Evolutionary conservation across 139 green algal species (phyloP).

Genomic region (Deuterostichococcus epilithicus): DNA sequence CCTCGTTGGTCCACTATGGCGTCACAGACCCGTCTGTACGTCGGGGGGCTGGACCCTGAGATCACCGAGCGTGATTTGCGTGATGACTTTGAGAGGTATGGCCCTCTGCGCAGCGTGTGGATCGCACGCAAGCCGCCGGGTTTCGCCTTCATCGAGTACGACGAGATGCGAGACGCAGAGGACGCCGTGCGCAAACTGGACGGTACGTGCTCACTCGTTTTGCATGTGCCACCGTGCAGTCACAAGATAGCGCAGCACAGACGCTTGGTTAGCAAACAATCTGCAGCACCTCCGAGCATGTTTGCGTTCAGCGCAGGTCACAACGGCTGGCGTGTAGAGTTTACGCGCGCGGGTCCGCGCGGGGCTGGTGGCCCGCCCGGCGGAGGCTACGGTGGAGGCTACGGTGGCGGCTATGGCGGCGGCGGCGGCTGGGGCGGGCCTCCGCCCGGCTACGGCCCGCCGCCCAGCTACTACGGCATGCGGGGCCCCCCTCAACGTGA

Average conservation of each 20-base stretch:
- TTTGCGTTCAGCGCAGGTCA: slow-evolving; percentile 4
- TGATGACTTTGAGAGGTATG: slow-evolving; percentile 35
- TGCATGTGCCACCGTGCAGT: too few relatives aligned
- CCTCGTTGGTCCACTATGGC: too few relatives aligned
- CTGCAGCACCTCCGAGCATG: not conserved
- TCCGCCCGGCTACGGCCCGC: slow-evolving; percentile 4
- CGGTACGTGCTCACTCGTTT: too few relatives aligned
- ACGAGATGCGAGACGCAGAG: slow-evolving; percentile 45
- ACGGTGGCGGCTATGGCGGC: slow-evolving; percentile 9
- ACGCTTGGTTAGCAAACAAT: not conserved
- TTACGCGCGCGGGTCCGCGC: slow-evolving; percentile 11
- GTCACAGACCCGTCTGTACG: not conserved
- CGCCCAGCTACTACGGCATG: not conserved
- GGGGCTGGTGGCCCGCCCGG: slow-evolving; percentile 1
- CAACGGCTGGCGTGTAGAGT: slow-evolving; percentile 28
- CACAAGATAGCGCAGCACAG: not conserved
- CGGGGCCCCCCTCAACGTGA: not conserved
- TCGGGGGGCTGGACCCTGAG: not conserved
- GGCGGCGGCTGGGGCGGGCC: slow-evolving; percentile 6
- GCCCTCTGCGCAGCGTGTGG: slow-evolving; percentile 43
- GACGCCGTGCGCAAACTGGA: slow-evolving; percentile 45
- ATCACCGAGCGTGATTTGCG: slow-evolving; percentile 20
- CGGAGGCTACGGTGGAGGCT: not conserved
- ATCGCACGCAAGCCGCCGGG: slow-evolving; percentile 50
- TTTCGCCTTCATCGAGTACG: slow-evolving; percentile 37